These are phyloP conservation scores for Aureobasidium pullulans DNA, from an alignment of 2,329 filamentous ascomycete species.

Conservation along the genomic window DNA sequence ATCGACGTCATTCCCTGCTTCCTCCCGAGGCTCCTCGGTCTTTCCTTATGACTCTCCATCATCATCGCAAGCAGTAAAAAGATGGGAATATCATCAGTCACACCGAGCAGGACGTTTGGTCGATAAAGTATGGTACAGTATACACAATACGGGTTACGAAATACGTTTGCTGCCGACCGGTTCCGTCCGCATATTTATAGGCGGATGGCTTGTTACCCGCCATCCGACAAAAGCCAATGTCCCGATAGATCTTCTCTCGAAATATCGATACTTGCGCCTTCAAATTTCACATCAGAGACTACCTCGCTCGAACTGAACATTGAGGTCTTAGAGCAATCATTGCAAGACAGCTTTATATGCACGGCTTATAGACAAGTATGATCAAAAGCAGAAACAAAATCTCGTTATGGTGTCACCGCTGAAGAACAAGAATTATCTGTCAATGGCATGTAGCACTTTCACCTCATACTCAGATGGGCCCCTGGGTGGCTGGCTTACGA, in stretches of 20 bases:
- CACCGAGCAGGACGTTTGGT: neutral
- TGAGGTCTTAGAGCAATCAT: too few relatives aligned
- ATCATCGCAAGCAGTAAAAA: neutral
- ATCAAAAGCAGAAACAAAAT: neutral
- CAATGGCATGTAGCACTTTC: too few relatives aligned
- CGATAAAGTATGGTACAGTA: neutral
- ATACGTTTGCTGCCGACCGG: neutral
- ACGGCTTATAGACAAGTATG: too few relatives aligned
- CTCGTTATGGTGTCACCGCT: neutral
- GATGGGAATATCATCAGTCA: neutral
- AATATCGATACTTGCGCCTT: neutral
- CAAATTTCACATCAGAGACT: neutral
- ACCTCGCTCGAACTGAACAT: neutral
- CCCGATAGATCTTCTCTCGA: neutral
- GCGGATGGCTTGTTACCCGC: neutral
- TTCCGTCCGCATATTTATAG: conserved; percentile 1
- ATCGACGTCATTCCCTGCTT: neutral
- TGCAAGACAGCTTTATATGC: too few relatives aligned
- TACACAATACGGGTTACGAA: neutral
- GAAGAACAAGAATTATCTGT: too few relatives aligned
- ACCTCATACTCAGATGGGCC: neutral
- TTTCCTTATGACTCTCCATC: neutral
- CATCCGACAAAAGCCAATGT: neutral
- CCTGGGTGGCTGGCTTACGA: neutral
- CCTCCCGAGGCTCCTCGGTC: neutral